Evolutionary conservation across 371 early-diverging fungal species (phyloP), one percentile per base, ranked within the genome.

Genomic region (Smittium culicis): DNA sequence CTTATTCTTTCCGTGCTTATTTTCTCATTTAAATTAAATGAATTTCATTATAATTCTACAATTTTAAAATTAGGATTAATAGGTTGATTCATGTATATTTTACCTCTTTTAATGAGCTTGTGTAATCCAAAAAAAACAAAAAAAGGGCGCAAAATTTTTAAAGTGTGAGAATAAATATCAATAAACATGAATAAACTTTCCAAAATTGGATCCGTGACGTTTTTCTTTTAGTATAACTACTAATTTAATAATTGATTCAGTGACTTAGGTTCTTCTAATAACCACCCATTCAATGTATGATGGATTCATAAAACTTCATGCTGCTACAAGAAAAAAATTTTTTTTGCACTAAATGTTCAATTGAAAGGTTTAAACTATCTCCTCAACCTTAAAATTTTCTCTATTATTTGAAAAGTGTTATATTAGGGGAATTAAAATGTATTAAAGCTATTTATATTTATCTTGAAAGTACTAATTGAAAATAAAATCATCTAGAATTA

Each of bases 141-240:
- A 45, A 45, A 5, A 45, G 20, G 20, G 20, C 5, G 20, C 20
- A 45, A 11, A 20, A 11, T 11, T 11, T 45, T 45, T 11, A 11
- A 45, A 45, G 5, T 11, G 5, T 45, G 45, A 45, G 20, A 45
- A 45, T 45, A 20, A 11, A n/a, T n/a, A n/a, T n/a, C n/a, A n/a
- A n/a, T n/a, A n/a, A n/a, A 45, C 5, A 20, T 20, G 5, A 45
- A 45, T 11, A 45, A 45, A 45, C 5, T 45, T 11, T 45, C 20
- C 45, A 45, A 45, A 11, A 20, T 45, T 45, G 5, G 20, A 45
- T 11, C 5, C 5, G 45, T 45, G 20, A 20, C 45, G 5, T 45
- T 45, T 45, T 45, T 45, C 45, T 45, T 45, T 45, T 45, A 45
- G 45, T 45, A 45, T 45, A 45, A 45, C 45, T 45, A 45, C 45